These are phyloP conservation scores for Pseudofabraea citricarpa DNA, from an alignment of 2,329 filamentous ascomycete species.

Conservation along the genomic window DNA sequence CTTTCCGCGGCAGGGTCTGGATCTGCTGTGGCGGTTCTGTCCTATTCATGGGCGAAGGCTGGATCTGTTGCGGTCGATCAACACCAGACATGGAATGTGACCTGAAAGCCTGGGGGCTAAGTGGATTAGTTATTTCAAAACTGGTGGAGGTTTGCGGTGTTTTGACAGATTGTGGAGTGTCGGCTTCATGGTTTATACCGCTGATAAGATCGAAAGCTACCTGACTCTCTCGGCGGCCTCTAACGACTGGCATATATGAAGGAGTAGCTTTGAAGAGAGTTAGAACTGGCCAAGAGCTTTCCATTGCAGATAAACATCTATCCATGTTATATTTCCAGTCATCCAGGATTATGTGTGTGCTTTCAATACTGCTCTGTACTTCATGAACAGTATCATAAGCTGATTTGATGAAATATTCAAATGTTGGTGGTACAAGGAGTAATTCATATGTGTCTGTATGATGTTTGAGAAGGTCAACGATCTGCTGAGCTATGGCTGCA, in stretches of 20 bases:
- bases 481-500: conserved; percentile 30
- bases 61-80: conserved; percentile 6
- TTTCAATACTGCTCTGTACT: conserved; percentile 23
- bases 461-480: conserved; percentile 30
- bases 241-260: conserved; percentile 9
- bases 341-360: conserved; percentile 21
- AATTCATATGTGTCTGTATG: conserved; percentile 36
- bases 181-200: conserved; percentile 14
- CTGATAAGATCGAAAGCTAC: conserved; percentile 23
- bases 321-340: conserved; percentile 26
- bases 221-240: conserved; percentile 19
- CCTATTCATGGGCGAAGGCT: too few species aligned
- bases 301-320: conserved; percentile 21
- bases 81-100: conserved; percentile 6
- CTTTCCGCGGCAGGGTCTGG: conserved; percentile 2
- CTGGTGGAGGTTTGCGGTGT: conserved; percentile 19
- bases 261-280: conserved; percentile 16
- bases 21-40: too few species aligned
- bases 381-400: conserved; percentile 26
- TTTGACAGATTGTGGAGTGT: conserved; percentile 16
- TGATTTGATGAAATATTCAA: conserved; percentile 33
- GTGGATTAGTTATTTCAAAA: conserved; percentile 14
- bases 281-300: conserved; percentile 24
- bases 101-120: conserved; percentile 15
- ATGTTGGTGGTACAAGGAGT: conserved; percentile 34